A percentile compares a stretch with the other conserved stretches of the same genome.
Conservation (phyloP, 257 asterid species). For the Cordia subcordata region DNA sequence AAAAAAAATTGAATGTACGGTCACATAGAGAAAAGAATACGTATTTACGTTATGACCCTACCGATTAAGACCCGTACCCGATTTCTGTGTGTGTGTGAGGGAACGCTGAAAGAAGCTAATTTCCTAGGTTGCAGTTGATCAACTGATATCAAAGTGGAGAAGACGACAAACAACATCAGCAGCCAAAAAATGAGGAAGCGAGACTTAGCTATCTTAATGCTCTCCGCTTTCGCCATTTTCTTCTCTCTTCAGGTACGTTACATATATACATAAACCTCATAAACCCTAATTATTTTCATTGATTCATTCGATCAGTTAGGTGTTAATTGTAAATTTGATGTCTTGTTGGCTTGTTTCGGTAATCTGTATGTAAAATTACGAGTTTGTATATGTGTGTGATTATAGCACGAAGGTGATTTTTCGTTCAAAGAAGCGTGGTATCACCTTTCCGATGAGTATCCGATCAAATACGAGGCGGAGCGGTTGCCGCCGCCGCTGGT, state of each 20-base stretch:
- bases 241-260: conserved; percentile 86
- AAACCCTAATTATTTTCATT: conserved; percentile 10
- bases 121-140: too few species aligned
- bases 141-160: neutral
- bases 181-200: conserved; percentile 74
- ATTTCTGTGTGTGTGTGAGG: too few species aligned
- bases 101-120: too few species aligned
- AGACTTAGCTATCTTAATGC: conserved; percentile 89
- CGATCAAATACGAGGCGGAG: conserved; percentile 86
- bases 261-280: neutral
- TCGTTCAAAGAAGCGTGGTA: conserved; percentile 96
- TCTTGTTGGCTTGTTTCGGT: neutral
- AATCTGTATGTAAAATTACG: neutral
- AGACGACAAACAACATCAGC: neutral
- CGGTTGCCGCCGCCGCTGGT: conserved; percentile 95
- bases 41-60: too few species aligned
- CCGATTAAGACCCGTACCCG: too few species aligned
- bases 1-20: too few species aligned
- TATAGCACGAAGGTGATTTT: conserved; percentile 93
- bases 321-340: neutral
- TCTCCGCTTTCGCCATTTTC: conserved; percentile 97
- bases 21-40: too few species aligned
- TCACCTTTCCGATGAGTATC: conserved; percentile 86
- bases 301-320: neutral
- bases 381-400: neutral